Base-by-base conservation (phyloP, 805 yeast species). In the Teunomyces tritomae region DNA sequence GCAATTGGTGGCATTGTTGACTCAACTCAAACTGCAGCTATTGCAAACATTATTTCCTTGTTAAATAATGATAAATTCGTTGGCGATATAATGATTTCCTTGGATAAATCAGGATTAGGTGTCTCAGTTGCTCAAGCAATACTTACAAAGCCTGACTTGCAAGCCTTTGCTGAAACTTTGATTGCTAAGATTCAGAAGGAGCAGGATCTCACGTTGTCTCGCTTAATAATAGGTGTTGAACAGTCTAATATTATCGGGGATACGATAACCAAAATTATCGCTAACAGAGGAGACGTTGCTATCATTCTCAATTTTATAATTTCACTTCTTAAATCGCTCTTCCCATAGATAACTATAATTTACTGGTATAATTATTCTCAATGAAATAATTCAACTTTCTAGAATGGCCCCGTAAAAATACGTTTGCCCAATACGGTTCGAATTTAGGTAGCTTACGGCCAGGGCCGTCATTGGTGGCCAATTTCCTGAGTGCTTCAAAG, bases 71-170 rank as follows among this genome's bases (percentile, higher is more conserved):
- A 53, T 44, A 48, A 50, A 45, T 54, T 53, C 35, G 43, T 56
- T 17, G 60, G 55, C 40, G 51, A 51, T 28, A 52, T 59, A 14
- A 51, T 54, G 44, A 58, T 52, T 42, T 58, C 62, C 4, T 53
- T 59, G 49, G 44, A 47, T 11, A 58, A 58, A 50, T 58, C 62
- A 8, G 63, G 63, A n/a, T 54, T 59, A 39, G 63, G 53, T 17
- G 50, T 53, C 9, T 55, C 55, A 14, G 53, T 58, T 28, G 48
- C 55, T 16, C 47, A 54, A 46, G 50, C 49, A 17, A 52, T 52
- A 5, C 39, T 59, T 28, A 47, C 48, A 9, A 58, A 59, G 46
- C 37, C 53, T 1, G 55, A 50, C 36, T 53, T 52, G 47, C 57
- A 52, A 43, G 42, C 40, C 16, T 59, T 59, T 24, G 56, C 53